A percentile compares a stretch with the other conserved stretches of the same genome.
Conservation (phyloP, 805 yeast genomes). For the Candida cerambycidarum region DNA sequence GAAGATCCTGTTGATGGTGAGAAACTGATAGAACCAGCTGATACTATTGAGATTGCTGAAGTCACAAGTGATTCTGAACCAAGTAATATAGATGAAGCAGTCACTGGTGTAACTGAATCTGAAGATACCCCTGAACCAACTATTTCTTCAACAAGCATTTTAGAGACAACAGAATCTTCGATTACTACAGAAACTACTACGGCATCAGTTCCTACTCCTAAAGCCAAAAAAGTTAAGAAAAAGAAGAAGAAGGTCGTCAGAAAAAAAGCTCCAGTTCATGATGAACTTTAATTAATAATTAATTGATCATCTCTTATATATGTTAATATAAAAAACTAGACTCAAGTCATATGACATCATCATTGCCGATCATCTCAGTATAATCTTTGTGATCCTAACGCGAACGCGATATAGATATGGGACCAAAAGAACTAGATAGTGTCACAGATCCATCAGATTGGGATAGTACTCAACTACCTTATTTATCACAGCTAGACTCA, state of each 20-base stretch:
- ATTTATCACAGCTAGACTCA: constrained; percentile 61
- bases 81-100: not conserved
- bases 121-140: not conserved
- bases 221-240: not conserved
- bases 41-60: constrained; percentile 1
- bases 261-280: constrained; percentile 11
- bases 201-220: not conserved
- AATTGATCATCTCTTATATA: not conserved
- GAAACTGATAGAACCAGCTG: constrained; percentile 1
- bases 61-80: constrained; percentile 3
- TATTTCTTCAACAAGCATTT: too few species aligned
- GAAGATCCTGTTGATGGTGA: constrained; percentile 13
- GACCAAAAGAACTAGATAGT: constrained; percentile 1
- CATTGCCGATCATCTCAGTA: not conserved
- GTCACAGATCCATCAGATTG: constrained; percentile 74
- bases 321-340: not conserved
- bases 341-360: too few species aligned
- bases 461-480: constrained; percentile 53
- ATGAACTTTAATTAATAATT: constrained; percentile 11
- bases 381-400: not conserved
- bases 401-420: constrained; percentile 2
- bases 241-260: constrained; percentile 6
- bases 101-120: not conserved
- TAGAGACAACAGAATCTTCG: too few species aligned
- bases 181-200: not conserved